Evolutionary conservation across 108 stramenopile species (phyloP).

Genomic region (Nitzschia sp.): DNA sequence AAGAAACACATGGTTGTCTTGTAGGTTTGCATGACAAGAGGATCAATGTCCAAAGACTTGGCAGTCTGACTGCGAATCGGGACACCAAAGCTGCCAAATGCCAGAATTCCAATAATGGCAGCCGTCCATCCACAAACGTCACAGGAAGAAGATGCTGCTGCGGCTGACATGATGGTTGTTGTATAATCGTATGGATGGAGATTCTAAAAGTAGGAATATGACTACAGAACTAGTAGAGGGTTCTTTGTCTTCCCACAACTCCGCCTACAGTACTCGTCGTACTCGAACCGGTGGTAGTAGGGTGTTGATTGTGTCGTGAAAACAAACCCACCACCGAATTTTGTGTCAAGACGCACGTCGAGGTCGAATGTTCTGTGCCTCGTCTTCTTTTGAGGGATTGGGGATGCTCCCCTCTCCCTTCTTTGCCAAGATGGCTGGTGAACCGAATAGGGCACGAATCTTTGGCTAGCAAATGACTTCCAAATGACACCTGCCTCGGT

Average conservation of each 20-base stretch:
- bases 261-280: too few species aligned
- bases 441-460: too few species aligned
- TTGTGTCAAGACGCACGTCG: too few species aligned
- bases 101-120: slow-evolving; percentile 55
- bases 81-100: slow-evolving; percentile 83
- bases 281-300: too few species aligned
- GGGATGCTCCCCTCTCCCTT: too few species aligned
- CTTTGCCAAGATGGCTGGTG: too few species aligned
- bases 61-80: slow-evolving; percentile 72
- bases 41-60: slow-evolving; percentile 69
- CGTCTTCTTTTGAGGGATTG: too few species aligned
- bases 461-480: neutral
- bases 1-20: slow-evolving; percentile 79
- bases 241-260: neutral
- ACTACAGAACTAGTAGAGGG: too few species aligned
- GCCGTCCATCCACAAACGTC: slow-evolving; percentile 56
- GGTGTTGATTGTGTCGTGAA: too few species aligned
- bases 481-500: slow-evolving; percentile 20
- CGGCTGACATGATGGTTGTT: neutral
- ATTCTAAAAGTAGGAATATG: too few species aligned
- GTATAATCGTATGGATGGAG: neutral
- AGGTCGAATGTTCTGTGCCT: too few species aligned
- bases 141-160: slow-evolving; percentile 6
- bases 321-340: too few species aligned
- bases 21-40: slow-evolving; percentile 85